Evolutionary conservation across 2,329 filamentous ascomycete genomes (phyloP).

Genomic region (Pseudocercospora eumusae): DNA sequence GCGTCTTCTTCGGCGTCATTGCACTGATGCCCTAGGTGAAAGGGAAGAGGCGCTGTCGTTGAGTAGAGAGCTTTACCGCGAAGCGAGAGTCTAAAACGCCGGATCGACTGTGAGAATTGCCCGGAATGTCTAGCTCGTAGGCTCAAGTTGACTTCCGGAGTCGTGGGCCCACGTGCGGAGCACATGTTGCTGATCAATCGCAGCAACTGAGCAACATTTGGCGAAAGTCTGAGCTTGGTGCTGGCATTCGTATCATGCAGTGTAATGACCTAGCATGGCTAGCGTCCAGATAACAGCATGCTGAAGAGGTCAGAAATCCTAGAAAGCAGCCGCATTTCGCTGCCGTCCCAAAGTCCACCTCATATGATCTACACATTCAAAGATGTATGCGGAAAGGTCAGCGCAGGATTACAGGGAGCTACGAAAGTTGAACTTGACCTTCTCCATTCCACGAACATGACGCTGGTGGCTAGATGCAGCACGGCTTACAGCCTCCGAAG

Average conservation of each 20-base stretch:
- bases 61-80: background rate
- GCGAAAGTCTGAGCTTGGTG: background rate
- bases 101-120: background rate
- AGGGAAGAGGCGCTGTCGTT: background rate
- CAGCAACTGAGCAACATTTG: background rate
- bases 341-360: background rate
- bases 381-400: background rate
- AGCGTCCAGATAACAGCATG: background rate
- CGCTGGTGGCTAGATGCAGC: background rate
- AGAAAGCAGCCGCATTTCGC: background rate
- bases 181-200: background rate
- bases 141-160: background rate
- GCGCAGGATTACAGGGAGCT: background rate
- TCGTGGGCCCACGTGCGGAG: background rate
- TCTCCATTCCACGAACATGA: background rate
- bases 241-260: background rate
- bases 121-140: background rate
- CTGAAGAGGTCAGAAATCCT: background rate
- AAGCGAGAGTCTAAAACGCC: background rate
- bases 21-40: background rate
- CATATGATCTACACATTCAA: background rate
- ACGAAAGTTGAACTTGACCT: background rate
- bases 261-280: background rate
- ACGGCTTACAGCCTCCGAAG: background rate
- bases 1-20: background rate